Evolutionary conservation across 441 rosid genomes (phyloP).

Genomic region (Gossypium gossypioides): DNA sequence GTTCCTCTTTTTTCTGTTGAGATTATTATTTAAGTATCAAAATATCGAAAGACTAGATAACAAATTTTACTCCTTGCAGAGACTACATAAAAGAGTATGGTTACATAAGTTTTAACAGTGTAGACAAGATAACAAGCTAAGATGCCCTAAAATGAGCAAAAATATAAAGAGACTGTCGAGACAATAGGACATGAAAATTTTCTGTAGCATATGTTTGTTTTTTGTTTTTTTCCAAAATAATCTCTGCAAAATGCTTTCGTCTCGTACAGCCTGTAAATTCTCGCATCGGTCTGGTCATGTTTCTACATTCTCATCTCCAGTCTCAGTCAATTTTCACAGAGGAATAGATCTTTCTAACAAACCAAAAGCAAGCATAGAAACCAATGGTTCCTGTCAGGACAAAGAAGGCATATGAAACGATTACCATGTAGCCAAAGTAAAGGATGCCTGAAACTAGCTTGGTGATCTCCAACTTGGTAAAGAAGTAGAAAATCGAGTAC

Average conservation of each 20-base stretch:
- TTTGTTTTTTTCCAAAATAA: neutral
- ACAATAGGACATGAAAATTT: neutral
- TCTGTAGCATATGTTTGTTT: conserved; percentile 1
- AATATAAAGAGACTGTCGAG: neutral
- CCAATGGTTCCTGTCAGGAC: conserved; percentile 86
- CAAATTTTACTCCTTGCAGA: neutral
- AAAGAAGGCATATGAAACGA: conserved; percentile 76
- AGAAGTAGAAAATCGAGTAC: conserved; percentile 85
- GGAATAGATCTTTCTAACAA: conserved; percentile 80
- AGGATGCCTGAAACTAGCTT: conserved; percentile 80
- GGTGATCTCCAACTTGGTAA: conserved; percentile 84
- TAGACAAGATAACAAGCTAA: conserved; percentile 5
- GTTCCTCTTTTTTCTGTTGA: neutral
- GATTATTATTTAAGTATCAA: neutral
- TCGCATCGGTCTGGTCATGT: neutral
- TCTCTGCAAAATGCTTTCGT: neutral
- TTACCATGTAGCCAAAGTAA: conserved; percentile 83
- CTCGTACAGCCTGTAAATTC: neutral
- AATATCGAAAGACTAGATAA: neutral
- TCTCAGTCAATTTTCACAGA: conserved; percentile 82
- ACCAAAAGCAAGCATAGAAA: conserved; percentile 94
- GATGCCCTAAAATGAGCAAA: conserved; percentile 6
- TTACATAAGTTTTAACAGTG: neutral
- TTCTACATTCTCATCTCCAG: neutral
- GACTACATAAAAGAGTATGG: conserved; percentile 4